Evolutionary conservation across 129 eudicot species (phyloP), one percentile per base, ranked within the genome.

Genomic region (Lonicera japonica): DNA sequence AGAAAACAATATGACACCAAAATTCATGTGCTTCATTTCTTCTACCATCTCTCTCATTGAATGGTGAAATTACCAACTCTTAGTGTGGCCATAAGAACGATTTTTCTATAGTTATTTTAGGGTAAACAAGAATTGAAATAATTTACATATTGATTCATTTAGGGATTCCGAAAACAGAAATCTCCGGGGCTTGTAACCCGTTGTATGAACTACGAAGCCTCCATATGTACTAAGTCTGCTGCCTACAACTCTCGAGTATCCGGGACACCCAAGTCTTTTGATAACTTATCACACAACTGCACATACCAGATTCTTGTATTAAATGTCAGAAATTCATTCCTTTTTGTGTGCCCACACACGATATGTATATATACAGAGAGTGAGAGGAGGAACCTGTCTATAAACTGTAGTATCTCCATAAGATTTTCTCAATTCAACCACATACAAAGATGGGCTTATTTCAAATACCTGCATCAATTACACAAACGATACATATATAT

Each of bases 371-470:
- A 43, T 43, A 14, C 8, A 14, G 5, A 12, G 19, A 48, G 24
- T 53, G 59, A 25, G 64, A 11, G 18, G 15, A 38, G 29, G 51
- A 71, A 89, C 97, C 91, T 92, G 82, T 81, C 95, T 87, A 66
- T 94, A 94, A 50, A 79, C 72, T 58, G 74, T 60, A 47, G 82
- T 25, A 72, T 94, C 99, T 57, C 99, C 99, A 21, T 59, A 65
- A 1, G 77, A 68, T 83, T 94, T 94, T 60, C 85, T 78, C 61
- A 94, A 69, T 69, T 94, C 99, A 64, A 94, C 99, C 10, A 94
- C 99, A 22, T 82, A 80, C 63, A 94, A 61, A 19, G 85, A 78
- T 20, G 87, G 81, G 66, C 86, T 94, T 65, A 94, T 82, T 79
- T 88, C 95, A 69, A 84, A 88, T 40, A 94, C 95, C 99, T 94